These are phyloP conservation scores for Colletotrichum higginsianum DNA, from an alignment of 2,329 filamentous ascomycete species.

Conservation along the genomic window DNA sequence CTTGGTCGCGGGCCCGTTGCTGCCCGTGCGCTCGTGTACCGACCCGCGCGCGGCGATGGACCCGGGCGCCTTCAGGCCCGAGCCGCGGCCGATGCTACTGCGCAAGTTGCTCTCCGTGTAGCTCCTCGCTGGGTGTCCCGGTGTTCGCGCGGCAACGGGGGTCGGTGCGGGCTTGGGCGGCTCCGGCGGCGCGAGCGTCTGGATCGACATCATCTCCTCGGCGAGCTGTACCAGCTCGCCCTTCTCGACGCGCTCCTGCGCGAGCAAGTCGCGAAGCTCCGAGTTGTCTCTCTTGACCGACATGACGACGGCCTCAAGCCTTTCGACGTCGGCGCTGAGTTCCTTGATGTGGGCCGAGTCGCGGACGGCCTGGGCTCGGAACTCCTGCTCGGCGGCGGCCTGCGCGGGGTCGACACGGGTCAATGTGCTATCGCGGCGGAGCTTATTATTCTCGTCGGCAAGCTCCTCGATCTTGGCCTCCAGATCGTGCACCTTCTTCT, in stretches of 20 bases:
- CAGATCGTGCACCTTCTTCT: slow-evolving; percentile 87
- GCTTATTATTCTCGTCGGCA: slow-evolving; percentile 80
- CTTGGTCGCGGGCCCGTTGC: slow-evolving; percentile 52
- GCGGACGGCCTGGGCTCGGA: slow-evolving; percentile 71
- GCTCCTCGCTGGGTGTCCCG: slow-evolving; percentile 43
- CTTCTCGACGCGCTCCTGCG: slow-evolving; percentile 85
- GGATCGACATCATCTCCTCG: slow-evolving; percentile 86
- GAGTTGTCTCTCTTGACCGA: slow-evolving; percentile 80
- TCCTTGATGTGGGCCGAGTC: slow-evolving; percentile 78
- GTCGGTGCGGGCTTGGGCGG: slow-evolving; percentile 43
- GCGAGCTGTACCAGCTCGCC: slow-evolving; percentile 85
- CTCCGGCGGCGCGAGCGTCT: slow-evolving; percentile 60
- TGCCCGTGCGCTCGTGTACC: slow-evolving; percentile 64
- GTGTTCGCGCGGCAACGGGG: slow-evolving; percentile 42
- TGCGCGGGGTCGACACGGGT: slow-evolving; percentile 68
- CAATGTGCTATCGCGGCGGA: slow-evolving; percentile 78
- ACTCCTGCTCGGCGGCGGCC: slow-evolving; percentile 64
- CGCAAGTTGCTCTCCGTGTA: slow-evolving; percentile 61
- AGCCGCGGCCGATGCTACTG: slow-evolving; percentile 68
- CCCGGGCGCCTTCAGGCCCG: slow-evolving; percentile 74
- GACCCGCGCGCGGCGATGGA: slow-evolving; percentile 64
- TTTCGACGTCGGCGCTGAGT: slow-evolving; percentile 81
- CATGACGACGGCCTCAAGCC: slow-evolving; percentile 79
- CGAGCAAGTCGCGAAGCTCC: slow-evolving; percentile 74
- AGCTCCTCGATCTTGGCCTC: slow-evolving; percentile 80